Percentiles rank a stretch among this genome's conserved stretches.
Evolutionary conservation across 345 rosid genomes (phyloP).

Genomic region (Barbarea vulgaris): DNA sequence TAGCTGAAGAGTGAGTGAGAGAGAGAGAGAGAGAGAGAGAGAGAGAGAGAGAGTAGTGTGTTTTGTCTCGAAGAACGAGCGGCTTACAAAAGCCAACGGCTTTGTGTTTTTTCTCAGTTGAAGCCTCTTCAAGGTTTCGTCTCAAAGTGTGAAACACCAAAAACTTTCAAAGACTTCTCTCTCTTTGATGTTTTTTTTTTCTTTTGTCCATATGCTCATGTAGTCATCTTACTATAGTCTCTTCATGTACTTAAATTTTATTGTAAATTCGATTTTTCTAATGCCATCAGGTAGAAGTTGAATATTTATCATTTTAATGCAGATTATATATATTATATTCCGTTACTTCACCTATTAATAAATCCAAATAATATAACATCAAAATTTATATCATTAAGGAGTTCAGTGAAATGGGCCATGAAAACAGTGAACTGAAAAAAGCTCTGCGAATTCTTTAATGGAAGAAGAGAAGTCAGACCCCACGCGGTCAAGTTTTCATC

Average conservation of each 20-base stretch:
- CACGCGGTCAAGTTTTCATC: not conserved
- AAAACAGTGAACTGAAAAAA: constrained; percentile 1
- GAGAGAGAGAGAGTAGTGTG: constrained; percentile 27
- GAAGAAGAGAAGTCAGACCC: constrained; percentile 21
- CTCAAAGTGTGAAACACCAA: constrained; percentile 38
- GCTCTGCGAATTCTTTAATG: constrained; percentile 16
- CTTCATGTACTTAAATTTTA: constrained; percentile 12
- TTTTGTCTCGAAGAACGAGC: constrained; percentile 47
- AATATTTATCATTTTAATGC: not conserved
- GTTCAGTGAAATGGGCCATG: constrained; percentile 24
- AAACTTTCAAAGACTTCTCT: constrained; percentile 29
- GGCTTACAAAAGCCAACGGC: constrained; percentile 42
- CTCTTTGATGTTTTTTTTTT: constrained; percentile 9
- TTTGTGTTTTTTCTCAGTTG: constrained; percentile 31
- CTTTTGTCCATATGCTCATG: constrained; percentile 11
- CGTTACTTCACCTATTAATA: not conserved
- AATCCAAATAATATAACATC: constrained; percentile 4
- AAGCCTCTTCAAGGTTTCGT: constrained; percentile 25
- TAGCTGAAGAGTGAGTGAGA: constrained; percentile 21
- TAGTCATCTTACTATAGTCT: constrained; percentile 27
- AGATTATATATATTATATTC: not conserved
- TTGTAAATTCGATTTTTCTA: not conserved
- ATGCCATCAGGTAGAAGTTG: constrained; percentile 23
- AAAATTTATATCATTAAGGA: not conserved
- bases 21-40: constrained; percentile 6